Evolutionary conservation across 192 early-diverging fungal genomes (phyloP).

Genomic region (Fimicolochytrium jonesii): DNA sequence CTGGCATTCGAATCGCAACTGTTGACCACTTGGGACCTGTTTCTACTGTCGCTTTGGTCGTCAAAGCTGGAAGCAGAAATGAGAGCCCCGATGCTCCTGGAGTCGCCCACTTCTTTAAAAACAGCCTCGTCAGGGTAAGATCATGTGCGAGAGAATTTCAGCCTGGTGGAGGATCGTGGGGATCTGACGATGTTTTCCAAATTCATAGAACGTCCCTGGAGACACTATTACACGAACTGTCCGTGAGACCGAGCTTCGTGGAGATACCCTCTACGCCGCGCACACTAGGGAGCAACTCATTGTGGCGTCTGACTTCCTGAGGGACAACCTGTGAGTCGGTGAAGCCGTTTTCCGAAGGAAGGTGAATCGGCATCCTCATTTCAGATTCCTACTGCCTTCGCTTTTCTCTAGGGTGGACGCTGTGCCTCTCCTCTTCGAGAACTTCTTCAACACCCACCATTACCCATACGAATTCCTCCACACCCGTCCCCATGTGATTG

Average conservation of each 20-base stretch:
- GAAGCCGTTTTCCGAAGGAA: too few relatives aligned
- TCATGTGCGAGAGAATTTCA: too few relatives aligned
- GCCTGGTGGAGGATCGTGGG: too few relatives aligned
- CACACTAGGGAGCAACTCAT: slow-evolving; percentile 80
- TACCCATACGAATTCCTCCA: slow-evolving; percentile 83
- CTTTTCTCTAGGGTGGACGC: slow-evolving; percentile 70
- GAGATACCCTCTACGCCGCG: slow-evolving; percentile 75
- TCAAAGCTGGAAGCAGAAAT: slow-evolving; percentile 82
- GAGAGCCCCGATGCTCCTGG: slow-evolving; percentile 74
- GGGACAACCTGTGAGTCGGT: slow-evolving; percentile 80
- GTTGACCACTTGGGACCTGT: slow-evolving; percentile 66
- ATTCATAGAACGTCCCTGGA: slow-evolving; percentile 67
- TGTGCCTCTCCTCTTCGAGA: slow-evolving; percentile 63
- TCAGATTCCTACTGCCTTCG: too few relatives aligned
- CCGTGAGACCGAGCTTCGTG: slow-evolving; percentile 89
- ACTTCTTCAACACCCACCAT: slow-evolving; percentile 77
- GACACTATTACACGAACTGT: slow-evolving; percentile 82
- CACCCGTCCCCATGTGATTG: slow-evolving; percentile 54
- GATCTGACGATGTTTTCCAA: too few relatives aligned
- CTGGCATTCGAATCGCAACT: slow-evolving; percentile 55
- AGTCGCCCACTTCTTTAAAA: slow-evolving; percentile 88
- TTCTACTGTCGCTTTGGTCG: slow-evolving; percentile 75
- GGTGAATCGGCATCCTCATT: too few relatives aligned
- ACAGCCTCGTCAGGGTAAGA: slow-evolving; percentile 79
- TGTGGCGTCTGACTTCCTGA: slow-evolving; percentile 85